Percentiles rank a stretch among this genome's conserved stretches.
These are phyloP conservation scores for Meyerozyma guilliermondii DNA, from an alignment of 1,139 yeast species.

Conservation along the genomic window DNA sequence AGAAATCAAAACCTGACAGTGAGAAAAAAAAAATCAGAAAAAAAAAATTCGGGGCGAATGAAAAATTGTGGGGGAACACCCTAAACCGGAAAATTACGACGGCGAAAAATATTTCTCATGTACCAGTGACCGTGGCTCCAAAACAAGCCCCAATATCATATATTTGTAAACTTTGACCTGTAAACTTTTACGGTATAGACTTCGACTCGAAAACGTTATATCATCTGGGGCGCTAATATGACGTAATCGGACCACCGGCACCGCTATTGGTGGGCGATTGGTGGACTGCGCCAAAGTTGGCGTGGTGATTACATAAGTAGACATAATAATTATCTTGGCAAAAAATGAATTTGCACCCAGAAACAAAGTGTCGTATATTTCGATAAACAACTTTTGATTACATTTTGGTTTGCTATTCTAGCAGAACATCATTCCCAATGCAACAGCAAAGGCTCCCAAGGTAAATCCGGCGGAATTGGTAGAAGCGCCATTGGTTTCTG, in stretches of 20 bases:
- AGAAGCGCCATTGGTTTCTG: conserved; percentile 9
- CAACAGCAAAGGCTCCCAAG: conserved; percentile 13
- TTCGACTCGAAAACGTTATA: too few relatives aligned
- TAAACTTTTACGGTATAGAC: background rate
- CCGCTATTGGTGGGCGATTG: too few relatives aligned
- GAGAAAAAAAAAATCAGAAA: too few relatives aligned
- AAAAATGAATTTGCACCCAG: too few relatives aligned
- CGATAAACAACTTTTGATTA: background rate
- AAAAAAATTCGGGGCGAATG: background rate
- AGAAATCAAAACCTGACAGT: too few relatives aligned
- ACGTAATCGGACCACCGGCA: too few relatives aligned
- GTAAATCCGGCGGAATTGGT: conserved; percentile 12
- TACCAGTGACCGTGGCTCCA: background rate
- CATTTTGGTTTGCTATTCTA: background rate
- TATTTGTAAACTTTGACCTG: background rate
- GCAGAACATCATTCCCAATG: conserved; percentile 12
- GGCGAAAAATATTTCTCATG: background rate
- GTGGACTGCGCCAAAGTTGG: too few relatives aligned
- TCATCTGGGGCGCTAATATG: too few relatives aligned
- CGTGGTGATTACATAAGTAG: too few relatives aligned
- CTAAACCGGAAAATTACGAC: background rate
- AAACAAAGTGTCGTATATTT: background rate
- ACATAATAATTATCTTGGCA: too few relatives aligned
- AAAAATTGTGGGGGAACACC: background rate
- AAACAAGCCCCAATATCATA: background rate